Evolutionary conservation across 768 basidiomycete species (phyloP), one percentile per base, ranked within the genome.

Genomic region (Suillus hirtellus): DNA sequence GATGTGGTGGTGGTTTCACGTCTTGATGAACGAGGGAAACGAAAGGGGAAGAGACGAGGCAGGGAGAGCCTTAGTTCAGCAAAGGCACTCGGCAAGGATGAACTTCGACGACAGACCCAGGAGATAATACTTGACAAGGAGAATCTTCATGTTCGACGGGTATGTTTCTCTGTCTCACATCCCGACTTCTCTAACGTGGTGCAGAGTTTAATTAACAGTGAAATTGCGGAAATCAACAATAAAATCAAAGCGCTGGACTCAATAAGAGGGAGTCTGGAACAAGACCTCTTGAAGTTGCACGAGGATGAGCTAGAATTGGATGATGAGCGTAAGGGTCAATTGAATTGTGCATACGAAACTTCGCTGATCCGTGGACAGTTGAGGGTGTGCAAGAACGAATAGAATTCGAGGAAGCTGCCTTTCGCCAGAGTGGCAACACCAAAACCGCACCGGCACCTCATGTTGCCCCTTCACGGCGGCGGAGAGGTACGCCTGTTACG

Each of bases 241-340:
- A 98, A 97, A 81, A 98, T 99, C 56, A 86, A 88, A 59, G 86
- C 89, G 5, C 77, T 99, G 42, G 93, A 96, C 68, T 82, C 78
- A 17, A 92, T 98, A 62, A 82, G 95, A 60, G 81, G 84, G 10
- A 89, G 89, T 66, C 80, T 99, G 31, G 92, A 95, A 71, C 82
- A 87, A 49, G 89, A 93, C 71, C 80, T 99, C 8, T 77, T 99
- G 38, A 91, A 86, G 72, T 73, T 98, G 53, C 92, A 96, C 63
- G 96, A 99, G 72, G 96, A 99, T 68, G 96, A 97, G 65, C 80
- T 99, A 27, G 96, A 98, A 71, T 79, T 99, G n/a, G 94, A 97
- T 70, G 96, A 97, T 64, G 96, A 99, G 78, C 76, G 95, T 96
- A 70, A 70, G 93, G 82, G 12, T 53, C 59, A 0, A 46, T 34